These are phyloP conservation scores for Apiospora saccharicola DNA, from an alignment of 2,329 filamentous ascomycete species.

Conservation along the genomic window DNA sequence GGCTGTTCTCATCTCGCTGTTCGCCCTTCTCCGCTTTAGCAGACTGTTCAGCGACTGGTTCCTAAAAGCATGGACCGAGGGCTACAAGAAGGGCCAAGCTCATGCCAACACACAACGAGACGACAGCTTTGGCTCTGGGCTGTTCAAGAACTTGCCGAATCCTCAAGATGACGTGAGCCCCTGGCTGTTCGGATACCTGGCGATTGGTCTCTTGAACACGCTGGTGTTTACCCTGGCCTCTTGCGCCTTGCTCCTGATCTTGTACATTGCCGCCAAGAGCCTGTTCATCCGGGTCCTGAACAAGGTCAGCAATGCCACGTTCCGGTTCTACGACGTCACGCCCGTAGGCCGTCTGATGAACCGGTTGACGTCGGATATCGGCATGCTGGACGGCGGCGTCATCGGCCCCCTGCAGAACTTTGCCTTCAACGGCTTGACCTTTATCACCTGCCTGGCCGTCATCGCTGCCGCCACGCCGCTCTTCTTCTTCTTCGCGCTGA, in stretches of 20 bases:
- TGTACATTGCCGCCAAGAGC: slow-evolving; percentile 77
- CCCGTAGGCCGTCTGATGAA: slow-evolving; percentile 93
- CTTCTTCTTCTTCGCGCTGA: slow-evolving; percentile 76
- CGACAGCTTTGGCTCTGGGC: slow-evolving; percentile 31
- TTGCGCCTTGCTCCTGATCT: slow-evolving; percentile 75
- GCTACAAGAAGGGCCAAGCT: slow-evolving; percentile 57
- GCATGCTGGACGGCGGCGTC: slow-evolving; percentile 87
- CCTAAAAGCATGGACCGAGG: slow-evolving; percentile 86
- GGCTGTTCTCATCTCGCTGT: slow-evolving; percentile 67
- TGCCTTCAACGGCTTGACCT: slow-evolving; percentile 74
- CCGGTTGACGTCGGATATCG: slow-evolving; percentile 87
- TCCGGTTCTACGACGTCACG: slow-evolving; percentile 91
- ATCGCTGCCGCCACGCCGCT: slow-evolving; percentile 81
- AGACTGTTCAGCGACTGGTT: slow-evolving; percentile 79
- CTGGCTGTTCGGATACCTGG: slow-evolving; percentile 77
- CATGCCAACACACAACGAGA: slow-evolving; percentile 25
- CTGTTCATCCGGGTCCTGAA: slow-evolving; percentile 78
- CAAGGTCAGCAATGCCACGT: slow-evolving; percentile 79
- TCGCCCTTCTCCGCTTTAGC: slow-evolving; percentile 68
- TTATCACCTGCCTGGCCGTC: slow-evolving; percentile 75
- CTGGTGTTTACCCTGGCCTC: slow-evolving; percentile 62
- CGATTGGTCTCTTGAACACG: slow-evolving; percentile 69
- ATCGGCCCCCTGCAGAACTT: slow-evolving; percentile 76
- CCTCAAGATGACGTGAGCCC: slow-evolving; percentile 72
- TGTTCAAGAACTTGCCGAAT: slow-evolving; percentile 65